These are phyloP conservation scores for Helicostylum pulchrum DNA, from an alignment of 192 early-diverging fungal genomes.

Conservation along the genomic window DNA sequence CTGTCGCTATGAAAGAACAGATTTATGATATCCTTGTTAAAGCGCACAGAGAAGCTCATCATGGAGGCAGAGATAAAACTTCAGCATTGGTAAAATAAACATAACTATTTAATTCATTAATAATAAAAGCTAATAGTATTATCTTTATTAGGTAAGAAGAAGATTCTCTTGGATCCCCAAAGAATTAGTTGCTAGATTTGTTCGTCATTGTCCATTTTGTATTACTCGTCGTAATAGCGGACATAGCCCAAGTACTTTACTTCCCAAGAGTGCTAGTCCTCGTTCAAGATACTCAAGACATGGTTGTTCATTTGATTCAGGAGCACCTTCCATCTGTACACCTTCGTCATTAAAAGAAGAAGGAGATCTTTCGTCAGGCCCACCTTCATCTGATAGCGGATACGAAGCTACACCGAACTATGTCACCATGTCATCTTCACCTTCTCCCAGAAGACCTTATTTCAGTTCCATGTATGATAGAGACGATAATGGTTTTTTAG, in stretches of 20 bases:
- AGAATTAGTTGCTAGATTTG: constrained; percentile 37
- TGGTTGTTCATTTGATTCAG: constrained; percentile 18
- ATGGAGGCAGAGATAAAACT: constrained; percentile 56
- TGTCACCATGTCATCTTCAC: neutral
- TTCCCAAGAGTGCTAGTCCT: constrained; percentile 24
- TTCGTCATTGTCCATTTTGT: constrained; percentile 39
- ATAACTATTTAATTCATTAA: neutral
- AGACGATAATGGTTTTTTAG: constrained; percentile 10
- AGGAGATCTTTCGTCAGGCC: constrained; percentile 15
- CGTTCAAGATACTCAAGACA: constrained; percentile 24
- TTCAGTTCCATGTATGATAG: constrained; percentile 20
- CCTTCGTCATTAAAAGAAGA: constrained; percentile 17
- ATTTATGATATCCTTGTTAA: constrained; percentile 49
- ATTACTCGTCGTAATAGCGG: constrained; percentile 35
- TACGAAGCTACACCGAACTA: constrained; percentile 23
- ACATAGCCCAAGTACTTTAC: constrained; percentile 23
- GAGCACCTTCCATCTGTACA: neutral
- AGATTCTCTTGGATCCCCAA: constrained; percentile 41
- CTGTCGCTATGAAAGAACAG: constrained; percentile 50
- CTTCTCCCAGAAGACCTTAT: constrained; percentile 16
- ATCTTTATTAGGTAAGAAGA: constrained; percentile 27
- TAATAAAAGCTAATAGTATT: neutral
- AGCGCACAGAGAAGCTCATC: constrained; percentile 49
- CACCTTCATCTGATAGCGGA: constrained; percentile 21
- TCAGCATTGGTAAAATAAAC: constrained; percentile 44